Evolutionary conservation across 1,139 yeast species (phyloP), one percentile per base, ranked within the genome.

Genomic region (Geotrichum fermentans): DNA sequence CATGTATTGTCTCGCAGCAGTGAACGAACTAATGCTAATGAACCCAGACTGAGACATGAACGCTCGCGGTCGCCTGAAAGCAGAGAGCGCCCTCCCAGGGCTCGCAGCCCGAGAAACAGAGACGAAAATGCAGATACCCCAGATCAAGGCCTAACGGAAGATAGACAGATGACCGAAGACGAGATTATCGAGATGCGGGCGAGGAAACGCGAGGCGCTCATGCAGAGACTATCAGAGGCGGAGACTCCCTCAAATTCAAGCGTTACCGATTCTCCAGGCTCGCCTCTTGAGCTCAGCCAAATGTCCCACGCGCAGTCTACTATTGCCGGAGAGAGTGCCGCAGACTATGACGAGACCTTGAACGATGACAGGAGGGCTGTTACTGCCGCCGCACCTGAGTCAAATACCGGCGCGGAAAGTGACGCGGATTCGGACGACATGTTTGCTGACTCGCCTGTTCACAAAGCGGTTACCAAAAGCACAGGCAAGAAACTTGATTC

Each of bases 141-240:
- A 24, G 28, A 24, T 6, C 6, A 24, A 10, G 10, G 28, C 28
- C 28, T 6, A 24, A 24, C 8, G 8, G 28, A 24, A 10, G 28
- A 24, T 6, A 24, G 10, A 10, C 28, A 6, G 17, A 14, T 43
- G 16, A 39, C 39, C 52, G 58, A 56, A 34, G 59, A 56, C 33
- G 57, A 55, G 13, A 47, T 56, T 30, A 56, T 56, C 65, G 70
- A 29, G 61, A 59, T 41, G 51, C 53, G 55, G 66, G 61, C 55
- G 66, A 64, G 53, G 62, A 68, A 40, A 66, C 50, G 49, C 57
- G 63, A 56, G 60, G 71, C 8, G 63, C 70, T 54, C 66, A 45
- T 56, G 44, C 36, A 35, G 6, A 40, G 16, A 17, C 26, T 40
- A 8, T 26, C 18, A 28, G 42, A 21, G 14, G 7, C 17, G 8